Conservation (phyloP, 2,329 filamentous ascomycete genomes). For the Pseudonectria foliicola region DNA sequence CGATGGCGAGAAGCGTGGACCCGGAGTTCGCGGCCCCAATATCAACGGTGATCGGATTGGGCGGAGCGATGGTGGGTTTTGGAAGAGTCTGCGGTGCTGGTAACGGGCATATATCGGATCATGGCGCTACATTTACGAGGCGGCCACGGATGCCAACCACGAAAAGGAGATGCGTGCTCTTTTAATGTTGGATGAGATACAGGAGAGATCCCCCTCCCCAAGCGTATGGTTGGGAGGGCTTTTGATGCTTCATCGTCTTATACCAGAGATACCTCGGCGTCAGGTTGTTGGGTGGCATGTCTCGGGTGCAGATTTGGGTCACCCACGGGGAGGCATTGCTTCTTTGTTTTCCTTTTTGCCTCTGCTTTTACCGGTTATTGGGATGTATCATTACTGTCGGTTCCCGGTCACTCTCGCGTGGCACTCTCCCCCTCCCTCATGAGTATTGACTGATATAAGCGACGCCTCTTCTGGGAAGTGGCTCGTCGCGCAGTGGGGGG, state of each 20-base stretch:
- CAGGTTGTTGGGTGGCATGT: slow-evolving; percentile 12
- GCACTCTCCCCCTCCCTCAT: too few relatives aligned
- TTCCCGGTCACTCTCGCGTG: too few relatives aligned
- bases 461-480: too few relatives aligned
- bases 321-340: slow-evolving; percentile 12
- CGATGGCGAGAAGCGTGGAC: slow-evolving; percentile 38
- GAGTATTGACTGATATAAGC: too few relatives aligned
- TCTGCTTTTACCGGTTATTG: too few relatives aligned
- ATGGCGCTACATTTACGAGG: not conserved
- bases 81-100: slow-evolving; percentile 52
- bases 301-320: slow-evolving; percentile 10
- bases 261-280: slow-evolving; percentile 24
- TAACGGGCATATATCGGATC: slow-evolving; percentile 20
- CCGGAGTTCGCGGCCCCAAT: slow-evolving; percentile 37
- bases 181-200: too few relatives aligned
- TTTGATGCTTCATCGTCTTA: slow-evolving; percentile 12
- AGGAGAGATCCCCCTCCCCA: too few relatives aligned
- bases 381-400: too few relatives aligned
- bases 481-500: too few relatives aligned
- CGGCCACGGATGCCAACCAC: not conserved
- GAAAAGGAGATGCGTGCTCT: slow-evolving; percentile 4
- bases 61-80: slow-evolving; percentile 40
- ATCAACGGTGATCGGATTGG: slow-evolving; percentile 38
- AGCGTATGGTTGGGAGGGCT: too few relatives aligned
- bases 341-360: slow-evolving; percentile 6